Evolutionary conservation across 306 rosid genomes (phyloP).

Genomic region (barrel medic (Medicago truncatula)): DNA sequence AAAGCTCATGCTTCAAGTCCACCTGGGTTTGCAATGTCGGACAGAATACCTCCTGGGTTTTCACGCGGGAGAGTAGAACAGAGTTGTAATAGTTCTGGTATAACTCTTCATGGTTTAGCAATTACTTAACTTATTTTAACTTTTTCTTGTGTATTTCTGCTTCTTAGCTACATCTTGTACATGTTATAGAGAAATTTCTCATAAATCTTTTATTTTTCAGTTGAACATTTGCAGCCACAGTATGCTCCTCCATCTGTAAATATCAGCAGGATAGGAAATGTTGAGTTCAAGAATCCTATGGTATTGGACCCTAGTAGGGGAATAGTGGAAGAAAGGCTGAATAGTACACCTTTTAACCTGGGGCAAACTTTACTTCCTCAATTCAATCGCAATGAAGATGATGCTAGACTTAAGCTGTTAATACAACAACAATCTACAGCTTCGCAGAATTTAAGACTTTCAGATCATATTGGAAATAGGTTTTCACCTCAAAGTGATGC

Average conservation of each 20-base stretch:
- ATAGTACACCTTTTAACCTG: slow-evolving; percentile 44
- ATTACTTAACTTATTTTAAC: slow-evolving; percentile 13
- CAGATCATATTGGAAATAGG: slow-evolving; percentile 44
- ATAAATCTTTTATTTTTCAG: slow-evolving; percentile 41
- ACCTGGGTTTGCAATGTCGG: slow-evolving; percentile 54
- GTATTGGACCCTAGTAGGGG: slow-evolving; percentile 39
- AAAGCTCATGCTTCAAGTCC: slow-evolving; percentile 51
- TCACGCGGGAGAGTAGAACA: slow-evolving; percentile 46
- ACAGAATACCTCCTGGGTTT: slow-evolving; percentile 60
- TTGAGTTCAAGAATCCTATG: slow-evolving; percentile 40
- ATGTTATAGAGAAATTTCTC: slow-evolving; percentile 3
- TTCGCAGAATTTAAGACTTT: slow-evolving; percentile 45
- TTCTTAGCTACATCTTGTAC: slow-evolving; percentile 29
- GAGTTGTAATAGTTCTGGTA: slow-evolving; percentile 48
- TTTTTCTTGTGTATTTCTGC: background rate
- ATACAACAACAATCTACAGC: slow-evolving; percentile 48
- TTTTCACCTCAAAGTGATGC: slow-evolving; percentile 47
- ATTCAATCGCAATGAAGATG: slow-evolving; percentile 44
- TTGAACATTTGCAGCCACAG: slow-evolving; percentile 42
- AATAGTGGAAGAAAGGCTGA: slow-evolving; percentile 41
- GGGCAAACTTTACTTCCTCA: slow-evolving; percentile 43
- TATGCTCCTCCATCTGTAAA: slow-evolving; percentile 47
- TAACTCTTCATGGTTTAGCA: slow-evolving; percentile 28
- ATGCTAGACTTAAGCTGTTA: slow-evolving; percentile 46
- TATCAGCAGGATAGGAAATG: slow-evolving; percentile 41